Percentiles rank a stretch among this genome's conserved stretches.
Conservation (phyloP, 805 yeast species). For the Lachancea quebecensis region DNA sequence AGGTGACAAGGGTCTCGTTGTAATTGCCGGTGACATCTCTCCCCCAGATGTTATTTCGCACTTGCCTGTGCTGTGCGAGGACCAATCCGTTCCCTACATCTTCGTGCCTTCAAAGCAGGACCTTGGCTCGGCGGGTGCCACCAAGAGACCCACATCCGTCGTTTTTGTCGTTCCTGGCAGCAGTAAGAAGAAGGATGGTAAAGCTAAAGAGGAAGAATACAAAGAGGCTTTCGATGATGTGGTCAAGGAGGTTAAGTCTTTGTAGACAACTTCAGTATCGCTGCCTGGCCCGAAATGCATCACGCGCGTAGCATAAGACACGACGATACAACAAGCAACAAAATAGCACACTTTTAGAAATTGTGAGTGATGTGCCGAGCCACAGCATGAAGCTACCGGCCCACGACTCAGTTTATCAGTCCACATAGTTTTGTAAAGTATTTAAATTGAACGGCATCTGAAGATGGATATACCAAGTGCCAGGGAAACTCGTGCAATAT, state of each 20-base stretch:
- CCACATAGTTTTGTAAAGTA: constrained; percentile 5
- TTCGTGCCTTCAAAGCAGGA: constrained; percentile 98
- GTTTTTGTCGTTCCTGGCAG: constrained; percentile 97
- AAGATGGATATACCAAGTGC: too few relatives aligned
- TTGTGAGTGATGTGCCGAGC: too few relatives aligned
- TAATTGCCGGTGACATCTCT: constrained; percentile 96
- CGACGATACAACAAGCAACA: too few relatives aligned
- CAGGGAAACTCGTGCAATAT: background rate
- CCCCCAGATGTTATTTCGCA: constrained; percentile 97
- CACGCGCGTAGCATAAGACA: too few relatives aligned
- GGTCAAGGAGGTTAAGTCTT: constrained; percentile 69
- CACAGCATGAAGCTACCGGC: too few relatives aligned
- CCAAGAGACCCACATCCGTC: constrained; percentile 97
- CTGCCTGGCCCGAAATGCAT: background rate
- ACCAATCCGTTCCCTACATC: constrained; percentile 79
- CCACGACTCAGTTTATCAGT: background rate
- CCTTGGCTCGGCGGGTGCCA: constrained; percentile 97
- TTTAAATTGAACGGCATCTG: background rate
- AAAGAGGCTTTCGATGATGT: constrained; percentile 89
- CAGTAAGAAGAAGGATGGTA: constrained; percentile 67
- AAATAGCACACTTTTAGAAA: too few relatives aligned
- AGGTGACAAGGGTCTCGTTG: constrained; percentile 94
- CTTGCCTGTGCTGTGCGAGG: constrained; percentile 96
- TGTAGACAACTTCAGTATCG: constrained; percentile 12
- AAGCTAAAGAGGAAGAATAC: constrained; percentile 75